Evolutionary conservation across 257 asterid species (phyloP).

Genomic region (Echium plantagineum): DNA sequence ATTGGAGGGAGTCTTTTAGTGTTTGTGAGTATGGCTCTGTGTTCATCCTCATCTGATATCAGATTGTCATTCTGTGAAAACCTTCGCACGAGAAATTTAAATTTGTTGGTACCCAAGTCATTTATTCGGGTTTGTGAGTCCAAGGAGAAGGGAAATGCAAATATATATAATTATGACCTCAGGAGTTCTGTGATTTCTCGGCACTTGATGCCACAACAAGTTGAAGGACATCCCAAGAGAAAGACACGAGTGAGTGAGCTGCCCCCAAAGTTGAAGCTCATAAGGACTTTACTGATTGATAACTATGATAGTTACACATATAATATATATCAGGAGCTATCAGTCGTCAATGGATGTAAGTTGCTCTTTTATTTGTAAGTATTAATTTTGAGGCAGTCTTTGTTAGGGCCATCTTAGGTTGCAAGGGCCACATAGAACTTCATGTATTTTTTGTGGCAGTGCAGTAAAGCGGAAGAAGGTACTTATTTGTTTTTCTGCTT

Average conservation of each 20-base stretch:
- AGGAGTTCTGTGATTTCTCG: slow-evolving; percentile 39
- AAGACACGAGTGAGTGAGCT: slow-evolving; percentile 37
- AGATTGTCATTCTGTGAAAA: slow-evolving; percentile 36
- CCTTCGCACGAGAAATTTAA: slow-evolving; percentile 22
- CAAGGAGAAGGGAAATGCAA: slow-evolving; percentile 19
- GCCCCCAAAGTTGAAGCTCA: slow-evolving; percentile 34
- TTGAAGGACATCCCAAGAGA: slow-evolving; percentile 46
- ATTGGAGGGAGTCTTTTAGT: background rate
- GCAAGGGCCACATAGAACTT: background rate
- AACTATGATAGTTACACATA: slow-evolving; percentile 96
- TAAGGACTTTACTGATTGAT: slow-evolving; percentile 79
- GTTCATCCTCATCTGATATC: slow-evolving; percentile 46
- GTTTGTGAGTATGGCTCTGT: slow-evolving; percentile 33
- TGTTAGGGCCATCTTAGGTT: background rate
- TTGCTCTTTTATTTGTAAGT: slow-evolving; percentile 9
- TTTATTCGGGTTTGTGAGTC: slow-evolving; percentile 25
- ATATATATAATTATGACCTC: slow-evolving; percentile 14
- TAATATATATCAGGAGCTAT: slow-evolving; percentile 85
- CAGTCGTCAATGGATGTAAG: slow-evolving; percentile 83
- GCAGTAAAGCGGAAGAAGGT: background rate
- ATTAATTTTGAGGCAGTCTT: background rate
- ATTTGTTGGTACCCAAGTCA: slow-evolving; percentile 27
- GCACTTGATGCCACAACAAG: slow-evolving; percentile 53
- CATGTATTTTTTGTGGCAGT: background rate
- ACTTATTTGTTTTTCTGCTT: background rate